Evolutionary conservation across 2,329 filamentous ascomycete species (phyloP).

Genomic region (Hypomyces rosellus): DNA sequence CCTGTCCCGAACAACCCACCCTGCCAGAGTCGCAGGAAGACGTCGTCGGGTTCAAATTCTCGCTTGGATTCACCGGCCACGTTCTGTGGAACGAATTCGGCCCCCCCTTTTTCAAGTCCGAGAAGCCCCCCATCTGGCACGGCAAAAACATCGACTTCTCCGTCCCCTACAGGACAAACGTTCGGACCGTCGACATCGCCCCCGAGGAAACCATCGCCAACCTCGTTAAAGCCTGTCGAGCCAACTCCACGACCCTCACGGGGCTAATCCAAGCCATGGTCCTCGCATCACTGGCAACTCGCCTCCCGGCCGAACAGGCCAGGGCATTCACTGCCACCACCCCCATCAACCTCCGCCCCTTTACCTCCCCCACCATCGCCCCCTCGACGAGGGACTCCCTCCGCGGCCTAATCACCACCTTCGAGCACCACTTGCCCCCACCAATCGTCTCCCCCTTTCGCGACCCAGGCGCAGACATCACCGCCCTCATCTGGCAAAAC

Average conservation of each 20-base stretch:
- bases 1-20: constrained; percentile 22
- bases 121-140: constrained; percentile 30
- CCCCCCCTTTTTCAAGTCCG: constrained; percentile 31
- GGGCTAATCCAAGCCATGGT: constrained; percentile 42
- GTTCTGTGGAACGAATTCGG: constrained; percentile 35
- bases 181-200: constrained; percentile 32
- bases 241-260: constrained; percentile 40
- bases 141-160: constrained; percentile 30
- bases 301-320: constrained; percentile 27
- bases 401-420: constrained; percentile 34
- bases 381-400: constrained; percentile 27
- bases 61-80: constrained; percentile 33
- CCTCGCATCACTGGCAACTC: constrained; percentile 33
- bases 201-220: constrained; percentile 18
- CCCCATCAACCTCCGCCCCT: constrained; percentile 40
- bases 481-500: constrained; percentile 36
- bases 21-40: constrained; percentile 36
- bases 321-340: constrained; percentile 32
- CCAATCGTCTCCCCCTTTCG: constrained; percentile 22
- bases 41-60: constrained; percentile 33
- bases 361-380: constrained; percentile 21
- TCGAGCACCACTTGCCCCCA: constrained; percentile 23
- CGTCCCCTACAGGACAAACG: constrained; percentile 28
- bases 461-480: constrained; percentile 12
- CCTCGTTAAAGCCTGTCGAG: constrained; percentile 35